Conservation (phyloP, 768 basidiomycete species). For the Peribolospora baueri region DNA sequence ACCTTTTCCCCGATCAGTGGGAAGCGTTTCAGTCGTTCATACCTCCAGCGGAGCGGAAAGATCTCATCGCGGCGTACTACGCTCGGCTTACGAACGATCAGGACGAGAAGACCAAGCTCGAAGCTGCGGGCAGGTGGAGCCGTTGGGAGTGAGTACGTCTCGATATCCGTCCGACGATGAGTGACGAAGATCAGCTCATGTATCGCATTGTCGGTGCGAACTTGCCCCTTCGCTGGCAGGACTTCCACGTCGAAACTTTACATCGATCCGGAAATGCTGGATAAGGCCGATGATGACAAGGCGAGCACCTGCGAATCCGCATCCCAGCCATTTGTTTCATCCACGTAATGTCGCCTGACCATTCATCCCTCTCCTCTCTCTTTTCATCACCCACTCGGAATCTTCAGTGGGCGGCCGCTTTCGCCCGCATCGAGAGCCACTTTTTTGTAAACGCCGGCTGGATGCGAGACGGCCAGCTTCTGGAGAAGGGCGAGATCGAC, state of each 20-base stretch:
- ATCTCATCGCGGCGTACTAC: constrained; percentile 66
- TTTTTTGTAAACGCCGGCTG: constrained; percentile 76
- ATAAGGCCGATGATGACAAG: constrained; percentile 32
- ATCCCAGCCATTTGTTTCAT: constrained; percentile 22
- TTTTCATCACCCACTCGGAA: neutral
- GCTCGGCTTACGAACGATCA: constrained; percentile 48
- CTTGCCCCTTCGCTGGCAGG: constrained; percentile 21
- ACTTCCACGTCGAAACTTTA: constrained; percentile 58
- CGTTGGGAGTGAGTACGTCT: too few relatives aligned
- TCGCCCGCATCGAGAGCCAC: constrained; percentile 66
- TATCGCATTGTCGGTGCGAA: neutral
- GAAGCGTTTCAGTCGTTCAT: constrained; percentile 59
- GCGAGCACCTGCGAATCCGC: too few relatives aligned
- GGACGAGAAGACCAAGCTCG: constrained; percentile 27
- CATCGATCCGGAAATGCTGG: constrained; percentile 43
- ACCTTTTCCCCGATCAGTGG: constrained; percentile 57
- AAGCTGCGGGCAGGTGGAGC: constrained; percentile 23
- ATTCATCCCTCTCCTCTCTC: neutral
- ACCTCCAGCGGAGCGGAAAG: constrained; percentile 50
- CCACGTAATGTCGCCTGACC: constrained; percentile 30
- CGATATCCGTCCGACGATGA: constrained; percentile 4
- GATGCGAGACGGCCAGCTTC: constrained; percentile 64
- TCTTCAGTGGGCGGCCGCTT: constrained; percentile 32
- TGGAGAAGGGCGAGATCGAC: constrained; percentile 59
- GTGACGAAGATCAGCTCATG: constrained; percentile 8